Conservation (phyloP, 805 yeast genomes). For the Kodamaea jinghongensis region DNA sequence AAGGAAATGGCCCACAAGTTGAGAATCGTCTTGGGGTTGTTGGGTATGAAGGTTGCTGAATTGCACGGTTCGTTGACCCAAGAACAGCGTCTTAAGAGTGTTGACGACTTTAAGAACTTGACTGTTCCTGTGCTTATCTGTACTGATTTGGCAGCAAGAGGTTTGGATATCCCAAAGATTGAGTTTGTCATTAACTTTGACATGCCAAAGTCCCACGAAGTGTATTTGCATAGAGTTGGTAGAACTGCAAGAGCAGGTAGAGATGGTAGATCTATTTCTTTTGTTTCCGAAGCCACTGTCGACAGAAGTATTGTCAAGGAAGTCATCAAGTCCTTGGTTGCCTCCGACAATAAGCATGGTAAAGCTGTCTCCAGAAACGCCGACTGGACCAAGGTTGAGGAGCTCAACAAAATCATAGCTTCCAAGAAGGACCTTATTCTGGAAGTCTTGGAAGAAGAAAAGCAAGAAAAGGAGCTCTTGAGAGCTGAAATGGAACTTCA, state of each 20-base stretch:
- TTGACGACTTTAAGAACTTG: slow-evolving; percentile 76
- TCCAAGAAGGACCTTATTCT: slow-evolving; percentile 58
- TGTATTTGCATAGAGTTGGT: slow-evolving; percentile 96
- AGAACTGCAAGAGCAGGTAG: slow-evolving; percentile 99
- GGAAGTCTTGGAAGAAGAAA: slow-evolving; percentile 84
- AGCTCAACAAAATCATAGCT: slow-evolving; percentile 58
- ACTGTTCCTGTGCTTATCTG: slow-evolving; percentile 86
- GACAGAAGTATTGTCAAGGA: slow-evolving; percentile 91
- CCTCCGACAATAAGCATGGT: slow-evolving; percentile 29
- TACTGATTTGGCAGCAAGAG: slow-evolving; percentile 98
- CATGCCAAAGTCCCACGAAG: slow-evolving; percentile 90
- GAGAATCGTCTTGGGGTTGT: slow-evolving; percentile 68
- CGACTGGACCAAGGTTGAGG: slow-evolving; percentile 85
- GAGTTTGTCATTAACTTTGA: slow-evolving; percentile 93
- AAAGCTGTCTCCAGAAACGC: slow-evolving; percentile 86
- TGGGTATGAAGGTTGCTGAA: slow-evolving; percentile 77
- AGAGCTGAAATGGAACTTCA: slow-evolving; percentile 88
- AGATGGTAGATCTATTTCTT: slow-evolving; percentile 87
- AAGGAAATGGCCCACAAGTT: slow-evolving; percentile 88
- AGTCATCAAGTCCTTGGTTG: slow-evolving; percentile 67
- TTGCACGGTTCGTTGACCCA: slow-evolving; percentile 82
- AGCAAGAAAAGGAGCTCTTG: slow-evolving; percentile 79
- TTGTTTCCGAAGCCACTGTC: slow-evolving; percentile 87
- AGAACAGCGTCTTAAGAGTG: slow-evolving; percentile 87
- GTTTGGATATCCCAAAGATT: slow-evolving; percentile 97